phyloP scores from a whole-genome alignment of 1,139 yeast genomes.

The Protomyces lactucae-debilis region DNA sequence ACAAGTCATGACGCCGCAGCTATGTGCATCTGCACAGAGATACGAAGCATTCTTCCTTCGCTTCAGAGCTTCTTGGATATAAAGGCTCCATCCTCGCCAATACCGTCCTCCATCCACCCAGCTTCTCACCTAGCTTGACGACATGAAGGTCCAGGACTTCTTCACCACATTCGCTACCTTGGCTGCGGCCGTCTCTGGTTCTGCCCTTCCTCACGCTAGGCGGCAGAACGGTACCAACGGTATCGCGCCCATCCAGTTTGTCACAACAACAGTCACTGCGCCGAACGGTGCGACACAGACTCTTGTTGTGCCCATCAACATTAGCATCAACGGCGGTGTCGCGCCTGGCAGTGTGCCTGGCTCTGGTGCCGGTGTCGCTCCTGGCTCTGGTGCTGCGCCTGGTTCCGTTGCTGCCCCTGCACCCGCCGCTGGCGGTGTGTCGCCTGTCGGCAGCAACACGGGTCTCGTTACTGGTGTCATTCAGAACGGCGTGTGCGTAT shows the following conservation, averaged over 20 bases:
- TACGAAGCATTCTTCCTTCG: no score
- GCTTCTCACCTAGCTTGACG: neutral
- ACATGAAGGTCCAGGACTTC: slow-evolving; percentile 17
- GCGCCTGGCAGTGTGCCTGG: slow-evolving; percentile 20
- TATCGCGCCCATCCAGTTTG: neutral
- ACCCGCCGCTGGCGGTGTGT: neutral
- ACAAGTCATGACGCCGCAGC: neutral
- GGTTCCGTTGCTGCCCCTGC: neutral
- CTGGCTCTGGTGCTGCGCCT: slow-evolving; percentile 4
- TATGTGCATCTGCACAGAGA: neutral
- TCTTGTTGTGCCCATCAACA: slow-evolving; percentile 12
- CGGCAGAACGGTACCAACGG: slow-evolving; percentile 3
- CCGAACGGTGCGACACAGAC: slow-evolving; percentile 13
- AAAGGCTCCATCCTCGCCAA: neutral
- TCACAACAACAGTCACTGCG: neutral
- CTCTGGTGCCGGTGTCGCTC: slow-evolving; percentile 9
- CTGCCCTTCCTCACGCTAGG: neutral
- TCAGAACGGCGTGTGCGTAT: slow-evolving; percentile 7
- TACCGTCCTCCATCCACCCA: neutral
- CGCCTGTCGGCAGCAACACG: neutral
- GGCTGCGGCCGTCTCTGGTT: slow-evolving; percentile 6
- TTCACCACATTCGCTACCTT: slow-evolving; percentile 24
- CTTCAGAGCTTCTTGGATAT: neutral
- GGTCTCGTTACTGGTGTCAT: neutral
- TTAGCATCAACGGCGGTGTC: neutral